Evolutionary conservation across 129 eudicot genomes (phyloP).

Genomic region (Erigeron canadensis): DNA sequence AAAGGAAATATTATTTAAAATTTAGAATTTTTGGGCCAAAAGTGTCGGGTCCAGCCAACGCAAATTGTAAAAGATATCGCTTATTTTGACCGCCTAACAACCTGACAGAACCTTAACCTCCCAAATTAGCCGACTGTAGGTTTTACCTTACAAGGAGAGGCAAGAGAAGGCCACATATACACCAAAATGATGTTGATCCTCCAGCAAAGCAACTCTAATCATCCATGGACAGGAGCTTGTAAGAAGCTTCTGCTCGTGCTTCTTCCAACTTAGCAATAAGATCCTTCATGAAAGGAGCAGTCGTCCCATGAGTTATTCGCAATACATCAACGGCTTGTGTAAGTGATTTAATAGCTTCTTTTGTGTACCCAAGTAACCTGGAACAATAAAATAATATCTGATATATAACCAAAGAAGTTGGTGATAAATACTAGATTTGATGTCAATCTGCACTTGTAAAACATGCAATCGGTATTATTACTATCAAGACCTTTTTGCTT

Average conservation of each 20-base stretch:
- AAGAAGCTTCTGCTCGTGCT: slow-evolving; percentile 89
- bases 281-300: slow-evolving; percentile 64
- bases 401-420: neutral
- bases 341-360: slow-evolving; percentile 60
- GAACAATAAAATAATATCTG: neutral
- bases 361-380: slow-evolving; percentile 83
- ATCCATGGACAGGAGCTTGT: slow-evolving; percentile 46
- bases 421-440: neutral
- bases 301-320: slow-evolving; percentile 76
- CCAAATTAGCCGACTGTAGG: neutral
- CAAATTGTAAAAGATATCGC: no score
- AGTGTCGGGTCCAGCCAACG: no score
- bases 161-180: neutral
- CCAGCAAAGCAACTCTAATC: neutral
- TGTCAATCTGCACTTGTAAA: neutral
- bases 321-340: slow-evolving; percentile 67
- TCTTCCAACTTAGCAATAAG: slow-evolving; percentile 75
- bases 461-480: neutral
- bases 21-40: no score
- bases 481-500: neutral
- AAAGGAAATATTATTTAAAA: no score
- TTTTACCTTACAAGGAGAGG: neutral
- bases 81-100: neutral
- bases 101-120: neutral
- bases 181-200: neutral